phyloP scores from a whole-genome alignment of 495 filamentous ascomycete species.

The Echria macrotheca region DNA sequence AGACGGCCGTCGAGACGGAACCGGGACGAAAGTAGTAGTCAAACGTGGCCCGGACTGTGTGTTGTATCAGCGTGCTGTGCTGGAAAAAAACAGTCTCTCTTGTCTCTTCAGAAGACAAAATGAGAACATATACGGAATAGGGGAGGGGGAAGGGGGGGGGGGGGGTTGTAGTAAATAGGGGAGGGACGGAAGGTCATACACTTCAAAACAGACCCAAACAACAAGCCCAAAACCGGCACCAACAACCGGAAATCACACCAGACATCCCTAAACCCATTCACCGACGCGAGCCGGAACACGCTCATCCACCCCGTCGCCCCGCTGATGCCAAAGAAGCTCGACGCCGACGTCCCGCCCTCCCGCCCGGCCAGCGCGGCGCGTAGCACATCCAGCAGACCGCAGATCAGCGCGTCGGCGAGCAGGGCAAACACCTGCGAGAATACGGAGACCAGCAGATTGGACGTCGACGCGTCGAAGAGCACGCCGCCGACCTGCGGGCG shows the following conservation, averaged over 20 bases:
- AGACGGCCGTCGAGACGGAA: neutral
- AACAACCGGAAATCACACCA: constrained; percentile 6
- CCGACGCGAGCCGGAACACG: neutral
- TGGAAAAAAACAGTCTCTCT: no score
- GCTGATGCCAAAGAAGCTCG: constrained; percentile 9
- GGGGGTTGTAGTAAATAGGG: no score
- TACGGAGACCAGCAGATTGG: constrained; percentile 6
- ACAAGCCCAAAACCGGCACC: constrained; percentile 4
- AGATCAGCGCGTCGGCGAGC: constrained; percentile 1
- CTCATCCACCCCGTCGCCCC: constrained; percentile 4
- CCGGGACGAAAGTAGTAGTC: constrained; percentile 9
- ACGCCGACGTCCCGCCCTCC: constrained; percentile 4
- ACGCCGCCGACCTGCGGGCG: constrained; percentile 3
- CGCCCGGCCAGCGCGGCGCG: constrained; percentile 3
- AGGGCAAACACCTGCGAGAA: constrained; percentile 9
- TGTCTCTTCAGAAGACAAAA: no score
- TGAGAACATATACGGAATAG: no score
- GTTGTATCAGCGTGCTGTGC: no score
- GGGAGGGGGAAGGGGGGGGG: no score
- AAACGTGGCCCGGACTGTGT: constrained; percentile 10
- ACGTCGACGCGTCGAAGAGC: constrained; percentile 3
- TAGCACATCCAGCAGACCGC: constrained; percentile 3
- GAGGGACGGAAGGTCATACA: no score
- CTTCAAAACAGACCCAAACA: constrained; percentile 9
- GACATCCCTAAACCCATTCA: constrained; percentile 2